A percentile compares a stretch with the other conserved stretches of the same genome.
Conservation (phyloP, 805 yeast species). For the Zygosaccharomyces rouxii region DNA sequence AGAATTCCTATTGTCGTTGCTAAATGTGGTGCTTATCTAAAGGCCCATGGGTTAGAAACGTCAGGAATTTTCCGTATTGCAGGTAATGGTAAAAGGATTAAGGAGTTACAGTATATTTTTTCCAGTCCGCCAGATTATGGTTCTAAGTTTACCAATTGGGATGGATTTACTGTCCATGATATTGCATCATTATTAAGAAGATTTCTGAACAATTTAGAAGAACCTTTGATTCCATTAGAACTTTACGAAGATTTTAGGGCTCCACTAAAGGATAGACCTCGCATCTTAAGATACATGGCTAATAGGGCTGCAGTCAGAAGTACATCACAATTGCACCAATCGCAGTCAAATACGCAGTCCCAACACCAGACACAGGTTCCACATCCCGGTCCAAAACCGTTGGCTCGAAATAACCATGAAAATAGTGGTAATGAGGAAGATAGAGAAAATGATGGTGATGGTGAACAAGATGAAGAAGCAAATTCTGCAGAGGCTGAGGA, state of each 20-base stretch:
- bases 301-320: conserved; percentile 39
- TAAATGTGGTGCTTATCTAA: conserved; percentile 83
- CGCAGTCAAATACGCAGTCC: conserved; percentile 2
- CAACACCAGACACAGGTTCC: not conserved
- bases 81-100: conserved; percentile 84
- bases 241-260: conserved; percentile 74
- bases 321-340: conserved; percentile 32
- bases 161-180: conserved; percentile 92
- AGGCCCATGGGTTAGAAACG: conserved; percentile 67
- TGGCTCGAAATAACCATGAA: not conserved
- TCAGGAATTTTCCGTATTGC: conserved; percentile 94
- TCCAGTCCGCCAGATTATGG: conserved; percentile 90
- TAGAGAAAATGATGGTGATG: conserved; percentile 19
- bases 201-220: conserved; percentile 81
- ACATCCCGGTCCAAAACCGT: not conserved
- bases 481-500: conserved; percentile 27
- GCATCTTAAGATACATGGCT: conserved; percentile 62
- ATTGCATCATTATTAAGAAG: conserved; percentile 89
- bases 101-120: conserved; percentile 77
- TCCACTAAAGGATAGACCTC: conserved; percentile 63
- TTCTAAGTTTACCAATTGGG: conserved; percentile 74
- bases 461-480: conserved; percentile 17
- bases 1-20: conserved; percentile 92
- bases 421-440: conserved; percentile 9
- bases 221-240: conserved; percentile 80